Conservation (phyloP, 1,284 basidiomycete genomes). For the Neolentinus lepideus region DNA sequence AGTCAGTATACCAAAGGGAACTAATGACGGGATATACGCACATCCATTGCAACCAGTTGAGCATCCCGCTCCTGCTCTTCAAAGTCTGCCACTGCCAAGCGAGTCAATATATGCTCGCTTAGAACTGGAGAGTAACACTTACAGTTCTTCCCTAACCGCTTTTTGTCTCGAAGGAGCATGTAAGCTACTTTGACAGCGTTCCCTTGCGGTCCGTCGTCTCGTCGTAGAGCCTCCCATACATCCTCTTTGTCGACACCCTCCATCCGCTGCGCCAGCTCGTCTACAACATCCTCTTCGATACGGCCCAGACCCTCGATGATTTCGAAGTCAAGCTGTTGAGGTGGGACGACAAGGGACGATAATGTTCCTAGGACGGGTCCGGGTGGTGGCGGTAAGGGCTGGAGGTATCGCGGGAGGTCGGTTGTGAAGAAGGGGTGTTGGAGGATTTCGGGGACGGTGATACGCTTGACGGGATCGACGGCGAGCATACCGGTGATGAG, state of each 20-base stretch:
- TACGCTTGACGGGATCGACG: constrained; percentile 89
- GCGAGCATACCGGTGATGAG: constrained; percentile 85
- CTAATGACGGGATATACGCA: constrained; percentile 26
- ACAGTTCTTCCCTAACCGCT: constrained; percentile 79
- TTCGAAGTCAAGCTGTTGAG: constrained; percentile 62
- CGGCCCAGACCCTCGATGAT: constrained; percentile 79
- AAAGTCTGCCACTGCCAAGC: constrained; percentile 56
- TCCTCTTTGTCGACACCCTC: constrained; percentile 75
- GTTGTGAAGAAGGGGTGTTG: constrained; percentile 84
- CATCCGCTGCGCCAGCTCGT: constrained; percentile 75
- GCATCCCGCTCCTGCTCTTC: constrained; percentile 80
- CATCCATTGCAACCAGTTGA: constrained; percentile 71
- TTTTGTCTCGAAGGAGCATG: constrained; percentile 87
- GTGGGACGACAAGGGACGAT: constrained; percentile 59
- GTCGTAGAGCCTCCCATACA: constrained; percentile 78
- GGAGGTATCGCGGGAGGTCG: constrained; percentile 83
- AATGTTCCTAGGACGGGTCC: constrained; percentile 70
- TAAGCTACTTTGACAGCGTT: constrained; percentile 98
- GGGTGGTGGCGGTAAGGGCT: constrained; percentile 76
- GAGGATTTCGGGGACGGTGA: constrained; percentile 86
- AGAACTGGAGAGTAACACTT: constrained; percentile 20
- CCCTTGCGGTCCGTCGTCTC: constrained; percentile 78
- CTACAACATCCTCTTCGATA: constrained; percentile 86
- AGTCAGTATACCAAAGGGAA: neutral
- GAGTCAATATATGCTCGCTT: constrained; percentile 11